Evolutionary conservation across 2,329 filamentous ascomycete genomes (phyloP), one percentile per base, ranked within the genome.

Genomic region (Pseudohalonectria lignicola): DNA sequence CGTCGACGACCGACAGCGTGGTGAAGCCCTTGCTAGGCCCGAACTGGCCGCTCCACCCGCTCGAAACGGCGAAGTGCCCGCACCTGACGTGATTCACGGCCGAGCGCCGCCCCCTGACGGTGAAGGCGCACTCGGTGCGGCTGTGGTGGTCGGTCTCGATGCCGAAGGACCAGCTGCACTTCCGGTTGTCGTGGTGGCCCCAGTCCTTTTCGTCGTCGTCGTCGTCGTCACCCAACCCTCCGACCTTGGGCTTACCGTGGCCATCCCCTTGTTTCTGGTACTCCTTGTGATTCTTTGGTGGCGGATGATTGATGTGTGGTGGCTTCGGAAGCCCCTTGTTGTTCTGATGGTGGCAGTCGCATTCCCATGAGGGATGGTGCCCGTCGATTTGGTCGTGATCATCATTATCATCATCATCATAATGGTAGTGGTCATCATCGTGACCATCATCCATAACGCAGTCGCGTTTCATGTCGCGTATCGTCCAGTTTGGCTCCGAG

Each of bases 11-110:
- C 19, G 63, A 57, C 23, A 74, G 53, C 12, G 64, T 69, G 17
- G 68, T 73, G 59, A 73, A 74, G 43, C 67, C 70, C 19, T 64
- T 56, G 43, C 51, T 61, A 9, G 53, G 42, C 34, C 68, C 70
- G 44, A 74, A 74, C 47, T 70, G 62, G 49, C 60, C 69, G 53
- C 63, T 69, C 69, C 69, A 74, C 57, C 66, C 66, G 2, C 63
- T 64, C 34, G 64, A 68, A 47, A 74, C 45, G 45, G 61, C 66
- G 59, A 60, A 74, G 44, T 49, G 48, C 32, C 67, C 69, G 57
- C 67, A 74, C 38, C 45, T 56, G 39, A 49, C 43, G 32, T 61
- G 56, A 10, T 59, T 5, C 10, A 28, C 34, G 5, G 6, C 6
- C 18, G 20, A 15, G 31, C 13, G 17, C 17, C 8, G 7, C n/a